Percentiles rank a stretch among this genome's conserved stretches.
These are phyloP conservation scores for Vanderwaltozyma yarrowii DNA, from an alignment of 805 yeast species.

Conservation along the genomic window DNA sequence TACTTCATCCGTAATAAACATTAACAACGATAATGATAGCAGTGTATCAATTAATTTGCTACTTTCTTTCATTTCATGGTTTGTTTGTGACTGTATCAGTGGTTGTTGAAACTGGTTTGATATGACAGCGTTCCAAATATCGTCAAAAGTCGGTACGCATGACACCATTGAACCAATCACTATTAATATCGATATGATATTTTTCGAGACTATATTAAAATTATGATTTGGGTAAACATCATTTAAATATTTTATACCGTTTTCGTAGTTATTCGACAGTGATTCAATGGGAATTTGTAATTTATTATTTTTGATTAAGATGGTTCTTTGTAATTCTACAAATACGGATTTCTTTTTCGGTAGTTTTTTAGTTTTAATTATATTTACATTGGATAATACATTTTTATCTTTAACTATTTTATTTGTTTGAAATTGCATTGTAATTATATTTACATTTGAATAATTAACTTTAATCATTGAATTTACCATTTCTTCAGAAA, in stretches of 20 bases:
- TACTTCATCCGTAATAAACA: no score
- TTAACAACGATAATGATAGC: no score
- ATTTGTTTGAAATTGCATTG: neutral
- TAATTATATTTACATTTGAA: neutral
- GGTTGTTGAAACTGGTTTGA: no score
- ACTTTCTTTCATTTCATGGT: no score
- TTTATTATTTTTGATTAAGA: slow-evolving; percentile 1
- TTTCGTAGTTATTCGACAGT: slow-evolving; percentile 1
- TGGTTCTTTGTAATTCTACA: neutral
- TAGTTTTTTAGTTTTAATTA: neutral
- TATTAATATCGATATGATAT: neutral
- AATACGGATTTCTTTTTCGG: neutral
- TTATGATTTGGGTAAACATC: neutral
- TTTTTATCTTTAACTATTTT: neutral
- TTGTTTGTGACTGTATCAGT: no score
- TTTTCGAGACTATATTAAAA: neutral
- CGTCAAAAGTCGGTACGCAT: neutral
- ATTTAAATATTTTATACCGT: neutral
- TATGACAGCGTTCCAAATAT: slow-evolving; percentile 1
- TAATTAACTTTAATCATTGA: neutral
- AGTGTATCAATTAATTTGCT: no score
- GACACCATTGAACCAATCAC: neutral
- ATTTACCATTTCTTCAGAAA: neutral
- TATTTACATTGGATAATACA: no score
- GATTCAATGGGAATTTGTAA: slow-evolving; percentile 1